These are phyloP conservation scores for Fomitopsis pinicola DNA, from an alignment of 1,284 basidiomycete species.

Conservation along the genomic window DNA sequence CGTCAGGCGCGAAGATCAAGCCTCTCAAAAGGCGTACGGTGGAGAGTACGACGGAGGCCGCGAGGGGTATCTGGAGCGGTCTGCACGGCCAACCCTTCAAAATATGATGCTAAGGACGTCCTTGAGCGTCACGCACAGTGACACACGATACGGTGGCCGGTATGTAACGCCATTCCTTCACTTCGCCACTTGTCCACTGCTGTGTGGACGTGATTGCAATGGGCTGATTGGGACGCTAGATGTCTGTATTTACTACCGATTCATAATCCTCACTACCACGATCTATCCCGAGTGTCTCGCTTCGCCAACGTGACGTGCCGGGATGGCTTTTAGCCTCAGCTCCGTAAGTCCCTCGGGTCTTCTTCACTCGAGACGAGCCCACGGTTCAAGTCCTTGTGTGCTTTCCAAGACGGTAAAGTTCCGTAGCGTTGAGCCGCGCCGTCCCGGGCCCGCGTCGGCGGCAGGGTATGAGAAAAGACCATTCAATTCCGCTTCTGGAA, in stretches of 20 bases:
- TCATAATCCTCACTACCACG: not conserved
- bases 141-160: not conserved
- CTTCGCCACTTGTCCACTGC: too few relatives aligned
- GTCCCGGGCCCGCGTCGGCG: not conserved
- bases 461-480: not conserved
- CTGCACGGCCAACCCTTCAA: constrained; percentile 56
- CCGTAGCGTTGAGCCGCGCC: constrained; percentile 2
- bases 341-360: not conserved
- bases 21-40: constrained; percentile 67
- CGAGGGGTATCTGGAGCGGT: constrained; percentile 85
- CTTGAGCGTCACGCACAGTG: not conserved
- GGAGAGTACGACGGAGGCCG: constrained; percentile 73
- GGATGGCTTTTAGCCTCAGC: not conserved
- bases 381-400: not conserved
- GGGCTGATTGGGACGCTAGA: not conserved
- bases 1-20: constrained; percentile 80
- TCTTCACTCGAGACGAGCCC: not conserved
- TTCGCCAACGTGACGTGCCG: not conserved
- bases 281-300: too few relatives aligned
- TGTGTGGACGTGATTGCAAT: not conserved
- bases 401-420: not conserved
- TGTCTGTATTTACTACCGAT: not conserved
- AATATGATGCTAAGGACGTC: constrained; percentile 27
- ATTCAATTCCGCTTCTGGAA: not conserved
- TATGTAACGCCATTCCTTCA: not conserved